Base-by-base conservation (phyloP, 163 green algal species). In the Volvox carteri region DNA sequence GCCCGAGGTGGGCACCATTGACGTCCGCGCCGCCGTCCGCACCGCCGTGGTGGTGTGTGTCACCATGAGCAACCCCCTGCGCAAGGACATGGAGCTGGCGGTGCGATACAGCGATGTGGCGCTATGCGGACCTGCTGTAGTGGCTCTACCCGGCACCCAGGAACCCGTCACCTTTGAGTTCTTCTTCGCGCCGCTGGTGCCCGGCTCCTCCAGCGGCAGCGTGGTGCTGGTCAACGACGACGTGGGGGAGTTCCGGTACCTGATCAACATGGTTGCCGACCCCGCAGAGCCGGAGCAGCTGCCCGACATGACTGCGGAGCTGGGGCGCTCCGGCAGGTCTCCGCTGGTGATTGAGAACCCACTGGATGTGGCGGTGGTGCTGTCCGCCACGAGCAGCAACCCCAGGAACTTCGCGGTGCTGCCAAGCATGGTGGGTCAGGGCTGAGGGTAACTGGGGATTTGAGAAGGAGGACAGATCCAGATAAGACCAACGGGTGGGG, bases 171-270 rank as follows among this genome's bases (percentile, higher is more conserved):
- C 46, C 18, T 94, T 96, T 73, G 90, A 95, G 86, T 94, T 96
- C 84, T 95, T 90, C 78, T 97, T 90, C 83, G 88, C 92, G 42
- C 95, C 95, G 0, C 86, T 97, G 58, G 21, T 93, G 37, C 62
- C 86, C 3, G 92, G 94, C 4, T 44, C 58, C 11, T 65, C 70
- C 25, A 42, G 91, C 9, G 94, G 92, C 18, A 86, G 48, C 6
- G 75, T 97, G 41, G 60, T 60, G n/a, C 94, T 97, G 54, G 68
- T 93, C 35, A 94, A 86, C 84, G 86, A 95, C 14, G 86, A 93
- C 68, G 93, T 95, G 52, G 54, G 95, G 5, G 95, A 97, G 83
- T 96, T 96, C 80, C 92, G 88, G 68, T 97, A 96, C 91, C 56
- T 88, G 35, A 23, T 97, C 28, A 75, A 91, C 37, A 91, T 96